Evolutionary conservation across 495 filamentous ascomycete species (phyloP), one percentile per base, ranked within the genome.

Genomic region (Aspergillus homomorphus): DNA sequence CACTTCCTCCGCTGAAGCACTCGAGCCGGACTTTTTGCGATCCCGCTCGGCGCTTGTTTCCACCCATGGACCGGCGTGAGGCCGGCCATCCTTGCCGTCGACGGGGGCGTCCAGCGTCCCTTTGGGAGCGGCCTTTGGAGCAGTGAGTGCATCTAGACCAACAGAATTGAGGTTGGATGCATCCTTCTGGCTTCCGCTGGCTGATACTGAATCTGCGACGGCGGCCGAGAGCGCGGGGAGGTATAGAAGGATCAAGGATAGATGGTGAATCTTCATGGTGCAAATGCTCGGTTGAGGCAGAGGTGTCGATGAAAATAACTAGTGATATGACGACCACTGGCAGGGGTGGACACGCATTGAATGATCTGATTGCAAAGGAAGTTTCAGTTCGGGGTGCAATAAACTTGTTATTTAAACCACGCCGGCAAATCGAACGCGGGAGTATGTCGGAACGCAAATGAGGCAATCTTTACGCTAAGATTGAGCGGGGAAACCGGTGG

Each of bases 11-110:
- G 58, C 48, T 18, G 24, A 21, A 22, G 26, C 78, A 52, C 49
- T 63, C 43, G 42, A 28, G 21, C 77, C 61, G 68, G 71, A 61
- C 58, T 76, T 84, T 72, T 75, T 84, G 67, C 73, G 80, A 66
- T 85, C 80, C 56, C 83, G 73, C 71, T 88, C 79, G 70, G 77
- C 77, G 26, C 64, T 84, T 20, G 87, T 85, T 62, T 89, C 87
- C 51, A 94, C 88, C 72, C 89, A 92, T 2, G 95, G 94, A 9
- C 94, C 94, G 22, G 85, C 84, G 69, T 98, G 94, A 30, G 94
- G 94, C 77, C 91, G 92, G 23, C 94, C 94, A 80, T 98, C 94
- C 61, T 91, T 89, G 33, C 94, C 95, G 69, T 98, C 94, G 6
- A 98, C 89, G 1, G 95, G 94, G 61, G 90, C 90, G 78, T 94